A percentile compares a stretch with the other conserved stretches of the same genome.
Conservation (phyloP, 1,284 basidiomycete genomes). For the Trichosporon coremiiforme region DNA sequence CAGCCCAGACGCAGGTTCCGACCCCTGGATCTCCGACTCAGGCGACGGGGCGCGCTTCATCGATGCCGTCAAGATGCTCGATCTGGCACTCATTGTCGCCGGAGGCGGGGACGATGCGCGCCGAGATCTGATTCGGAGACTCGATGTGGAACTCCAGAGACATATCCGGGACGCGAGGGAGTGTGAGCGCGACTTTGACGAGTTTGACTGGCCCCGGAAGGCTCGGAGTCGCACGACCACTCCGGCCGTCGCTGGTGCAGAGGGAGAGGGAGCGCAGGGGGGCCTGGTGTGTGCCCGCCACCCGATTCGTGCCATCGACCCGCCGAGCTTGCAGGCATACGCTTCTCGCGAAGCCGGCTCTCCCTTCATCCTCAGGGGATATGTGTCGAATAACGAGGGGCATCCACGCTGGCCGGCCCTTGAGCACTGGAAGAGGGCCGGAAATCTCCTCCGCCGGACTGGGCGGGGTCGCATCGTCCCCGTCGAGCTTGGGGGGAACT, state of each 20-base stretch:
- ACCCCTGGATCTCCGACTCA: constrained; percentile 25
- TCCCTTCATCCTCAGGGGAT: constrained; percentile 75
- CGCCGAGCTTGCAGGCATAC: constrained; percentile 66
- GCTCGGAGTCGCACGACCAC: too few relatives aligned
- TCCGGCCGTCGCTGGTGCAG: neutral
- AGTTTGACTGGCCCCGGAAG: constrained; percentile 62
- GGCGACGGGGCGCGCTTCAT: neutral
- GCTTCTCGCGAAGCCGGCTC: constrained; percentile 54
- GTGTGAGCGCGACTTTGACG: constrained; percentile 22
- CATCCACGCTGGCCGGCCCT: constrained; percentile 63
- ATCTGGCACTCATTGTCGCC: constrained; percentile 79
- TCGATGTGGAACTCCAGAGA: constrained; percentile 59
- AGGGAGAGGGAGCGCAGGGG: constrained; percentile 38
- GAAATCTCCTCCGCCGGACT: constrained; percentile 68
- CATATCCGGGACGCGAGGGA: neutral
- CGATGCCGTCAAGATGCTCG: constrained; percentile 63
- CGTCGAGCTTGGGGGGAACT: constrained; percentile 84
- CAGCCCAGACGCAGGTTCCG: too few relatives aligned
- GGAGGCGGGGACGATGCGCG: constrained; percentile 70
- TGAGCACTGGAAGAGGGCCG: constrained; percentile 66
- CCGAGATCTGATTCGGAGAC: constrained; percentile 33
- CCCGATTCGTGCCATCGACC: constrained; percentile 55
- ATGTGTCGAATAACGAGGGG: constrained; percentile 65
- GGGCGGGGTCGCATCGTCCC: constrained; percentile 84
- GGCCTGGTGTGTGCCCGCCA: constrained; percentile 30